A percentile compares a stretch with the other conserved stretches of the same genome.
These are phyloP conservation scores for Monosporascus sp. DNA, from an alignment of 2,329 filamentous ascomycete genomes.

Conservation along the genomic window DNA sequence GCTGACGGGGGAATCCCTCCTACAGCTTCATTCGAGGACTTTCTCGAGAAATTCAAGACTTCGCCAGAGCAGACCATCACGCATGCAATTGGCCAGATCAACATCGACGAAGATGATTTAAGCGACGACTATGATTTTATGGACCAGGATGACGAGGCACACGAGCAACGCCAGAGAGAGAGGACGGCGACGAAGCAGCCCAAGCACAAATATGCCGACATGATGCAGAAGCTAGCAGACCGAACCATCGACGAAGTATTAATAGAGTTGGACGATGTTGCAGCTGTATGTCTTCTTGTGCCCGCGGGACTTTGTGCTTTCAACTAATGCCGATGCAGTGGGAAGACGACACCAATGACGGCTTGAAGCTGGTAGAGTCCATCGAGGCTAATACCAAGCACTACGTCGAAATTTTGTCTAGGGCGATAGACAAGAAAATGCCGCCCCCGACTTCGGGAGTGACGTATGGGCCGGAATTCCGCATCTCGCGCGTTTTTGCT, in stretches of 20 bases:
- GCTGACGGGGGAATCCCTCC: conserved; percentile 23
- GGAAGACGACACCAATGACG: conserved; percentile 65
- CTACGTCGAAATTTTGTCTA: conserved; percentile 87
- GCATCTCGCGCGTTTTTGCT: conserved; percentile 20
- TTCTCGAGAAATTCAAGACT: conserved; percentile 84
- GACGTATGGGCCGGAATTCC: conserved; percentile 48
- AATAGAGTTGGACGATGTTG: conserved; percentile 86
- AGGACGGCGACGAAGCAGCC: conserved; percentile 48
- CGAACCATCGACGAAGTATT: conserved; percentile 70
- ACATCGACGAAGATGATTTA: conserved; percentile 79
- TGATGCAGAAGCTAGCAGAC: conserved; percentile 84
- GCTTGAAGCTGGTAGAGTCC: conserved; percentile 71
- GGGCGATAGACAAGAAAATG: conserved; percentile 82
- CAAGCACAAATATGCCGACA: conserved; percentile 81
- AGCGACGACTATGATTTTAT: conserved; percentile 93
- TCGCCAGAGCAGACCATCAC: conserved; percentile 66
- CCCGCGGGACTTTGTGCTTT: background rate
- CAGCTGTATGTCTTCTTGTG: conserved; percentile 49
- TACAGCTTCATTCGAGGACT: conserved; percentile 77
- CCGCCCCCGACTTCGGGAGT: conserved; percentile 73
- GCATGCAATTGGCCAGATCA: conserved; percentile 77
- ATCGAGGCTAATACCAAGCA: conserved; percentile 91
- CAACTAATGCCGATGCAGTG: conserved; percentile 49
- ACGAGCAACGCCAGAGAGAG: conserved; percentile 44
- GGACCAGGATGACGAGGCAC: conserved; percentile 68